These are phyloP conservation scores for Macaranga tanarius DNA, from an alignment of 441 rosid species.

Conservation along the genomic window DNA sequence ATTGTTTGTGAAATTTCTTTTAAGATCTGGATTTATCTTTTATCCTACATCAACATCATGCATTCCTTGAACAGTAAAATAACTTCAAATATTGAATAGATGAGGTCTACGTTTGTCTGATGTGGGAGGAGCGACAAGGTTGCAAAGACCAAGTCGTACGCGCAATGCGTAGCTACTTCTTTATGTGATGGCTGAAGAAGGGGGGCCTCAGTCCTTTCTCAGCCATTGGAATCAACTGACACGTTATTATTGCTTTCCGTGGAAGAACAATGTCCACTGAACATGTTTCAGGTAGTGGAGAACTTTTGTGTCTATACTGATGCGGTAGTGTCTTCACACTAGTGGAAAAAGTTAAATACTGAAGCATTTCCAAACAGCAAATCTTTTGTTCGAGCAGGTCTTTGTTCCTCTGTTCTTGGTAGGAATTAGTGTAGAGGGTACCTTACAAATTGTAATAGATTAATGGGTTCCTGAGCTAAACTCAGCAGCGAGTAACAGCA, in stretches of 20 bases:
- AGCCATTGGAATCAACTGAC: neutral
- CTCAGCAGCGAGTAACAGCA: neutral
- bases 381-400: neutral
- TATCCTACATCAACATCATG: neutral
- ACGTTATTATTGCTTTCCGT: constrained; percentile 9
- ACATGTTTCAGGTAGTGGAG: neutral
- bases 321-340: too few relatives aligned
- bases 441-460: too few relatives aligned
- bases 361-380: neutral
- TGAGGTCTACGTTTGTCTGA: neutral
- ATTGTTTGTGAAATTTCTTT: neutral
- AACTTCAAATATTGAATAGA: neutral
- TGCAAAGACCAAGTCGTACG: too few relatives aligned
- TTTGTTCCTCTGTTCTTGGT: too few relatives aligned
- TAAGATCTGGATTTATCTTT: neutral
- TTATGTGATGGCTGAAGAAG: neutral
- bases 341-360: too few relatives aligned
- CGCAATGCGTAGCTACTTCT: neutral
- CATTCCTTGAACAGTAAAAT: neutral
- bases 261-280: constrained; percentile 15
- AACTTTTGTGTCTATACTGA: neutral
- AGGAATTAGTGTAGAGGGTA: too few relatives aligned
- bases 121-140: too few relatives aligned
- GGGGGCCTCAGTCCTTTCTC: neutral
- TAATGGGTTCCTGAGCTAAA: neutral